Evolutionary conservation across 1,284 basidiomycete genomes (phyloP).

Genomic region (Ganoderma lucidum): DNA sequence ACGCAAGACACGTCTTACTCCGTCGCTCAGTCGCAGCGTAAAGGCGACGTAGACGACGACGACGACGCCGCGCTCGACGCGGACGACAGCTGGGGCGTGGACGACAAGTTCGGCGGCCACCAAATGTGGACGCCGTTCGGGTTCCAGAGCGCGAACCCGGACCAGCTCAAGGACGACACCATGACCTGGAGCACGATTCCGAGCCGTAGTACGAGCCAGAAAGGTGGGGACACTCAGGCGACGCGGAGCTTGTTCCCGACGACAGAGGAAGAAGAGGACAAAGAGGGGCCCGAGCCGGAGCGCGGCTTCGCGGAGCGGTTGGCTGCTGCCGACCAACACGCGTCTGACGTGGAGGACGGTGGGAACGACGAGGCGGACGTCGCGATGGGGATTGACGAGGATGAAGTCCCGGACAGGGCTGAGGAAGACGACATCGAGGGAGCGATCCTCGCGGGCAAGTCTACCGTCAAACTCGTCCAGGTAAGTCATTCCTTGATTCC

Average conservation of each 20-base stretch:
- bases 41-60: conserved; percentile 31
- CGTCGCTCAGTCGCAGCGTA: conserved; percentile 45
- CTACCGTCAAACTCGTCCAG: conserved; percentile 51
- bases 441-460: conserved; percentile 46
- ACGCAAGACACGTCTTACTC: conserved; percentile 69
- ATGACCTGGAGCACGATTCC: conserved; percentile 76
- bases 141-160: conserved; percentile 42
- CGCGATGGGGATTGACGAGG: conserved; percentile 46
- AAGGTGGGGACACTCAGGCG: conserved; percentile 39
- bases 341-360: conserved; percentile 25
- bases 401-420: conserved; percentile 37
- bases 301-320: conserved; percentile 25
- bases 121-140: conserved; percentile 63
- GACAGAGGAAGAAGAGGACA: conserved; percentile 29
- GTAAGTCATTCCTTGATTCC: conserved; percentile 45
- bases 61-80: conserved; percentile 51
- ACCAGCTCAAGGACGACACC: conserved; percentile 59
- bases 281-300: conserved; percentile 16
- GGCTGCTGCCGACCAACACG: conserved; percentile 24
- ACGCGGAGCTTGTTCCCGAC: conserved; percentile 34
- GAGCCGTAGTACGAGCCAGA: conserved; percentile 43
- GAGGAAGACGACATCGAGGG: conserved; percentile 52
- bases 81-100: conserved; percentile 77
- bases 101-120: conserved; percentile 64
- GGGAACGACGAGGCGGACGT: conserved; percentile 37